These are phyloP conservation scores for Sambucus nigra DNA, from an alignment of 129 eudicot species.

Conservation along the genomic window DNA sequence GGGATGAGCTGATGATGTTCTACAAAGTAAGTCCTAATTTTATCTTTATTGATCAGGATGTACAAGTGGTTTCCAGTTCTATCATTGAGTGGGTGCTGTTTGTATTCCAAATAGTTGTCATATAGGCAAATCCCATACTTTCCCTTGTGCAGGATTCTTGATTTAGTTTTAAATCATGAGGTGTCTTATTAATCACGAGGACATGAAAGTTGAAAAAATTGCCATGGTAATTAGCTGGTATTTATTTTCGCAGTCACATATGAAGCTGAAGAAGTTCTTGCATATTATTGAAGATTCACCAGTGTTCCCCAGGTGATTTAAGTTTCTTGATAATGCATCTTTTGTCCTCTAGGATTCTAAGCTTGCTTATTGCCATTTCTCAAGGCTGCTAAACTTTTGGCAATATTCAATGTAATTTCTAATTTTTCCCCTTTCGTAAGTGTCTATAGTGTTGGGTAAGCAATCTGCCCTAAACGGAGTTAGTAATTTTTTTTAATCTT, in stretches of 20 bases:
- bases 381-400: too few species aligned
- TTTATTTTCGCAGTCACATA: conserved; percentile 59
- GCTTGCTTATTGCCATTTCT: too few species aligned
- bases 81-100: background rate
- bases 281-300: conserved; percentile 84
- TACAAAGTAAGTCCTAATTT: conserved; percentile 44
- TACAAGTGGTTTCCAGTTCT: background rate
- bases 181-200: background rate
- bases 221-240: conserved; percentile 7
- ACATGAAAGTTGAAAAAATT: background rate
- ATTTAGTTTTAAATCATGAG: background rate
- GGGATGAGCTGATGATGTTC: conserved; percentile 74
- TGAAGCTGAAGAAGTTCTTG: conserved; percentile 87
- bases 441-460: background rate
- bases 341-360: background rate
- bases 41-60: background rate
- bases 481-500: too few species aligned
- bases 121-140: too few species aligned
- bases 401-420: too few species aligned
- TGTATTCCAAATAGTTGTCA: too few species aligned
- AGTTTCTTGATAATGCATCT: background rate
- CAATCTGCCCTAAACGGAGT: background rate
- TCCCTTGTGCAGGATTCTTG: too few species aligned
- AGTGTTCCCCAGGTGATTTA: conserved; percentile 81
- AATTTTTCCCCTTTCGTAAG: background rate